These are phyloP conservation scores for Achlya hypogyna DNA, from an alignment of 352 stramenopile species.

Conservation along the genomic window DNA sequence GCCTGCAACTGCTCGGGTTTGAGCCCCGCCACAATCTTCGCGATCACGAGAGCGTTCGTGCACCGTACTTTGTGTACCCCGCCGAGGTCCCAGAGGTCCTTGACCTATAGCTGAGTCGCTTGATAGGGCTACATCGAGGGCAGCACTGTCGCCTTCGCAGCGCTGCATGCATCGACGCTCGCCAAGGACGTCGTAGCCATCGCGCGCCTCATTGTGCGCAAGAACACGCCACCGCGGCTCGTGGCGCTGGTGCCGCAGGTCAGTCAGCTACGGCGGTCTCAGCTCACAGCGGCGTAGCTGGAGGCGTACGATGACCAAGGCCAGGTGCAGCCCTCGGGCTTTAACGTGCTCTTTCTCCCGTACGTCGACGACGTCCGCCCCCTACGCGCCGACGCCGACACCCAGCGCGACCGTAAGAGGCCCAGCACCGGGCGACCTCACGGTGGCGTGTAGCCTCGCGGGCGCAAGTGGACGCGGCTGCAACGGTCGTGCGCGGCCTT, in stretches of 20 bases:
- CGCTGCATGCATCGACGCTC: conserved; percentile 56
- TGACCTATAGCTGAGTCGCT: too few relatives aligned
- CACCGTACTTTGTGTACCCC: conserved; percentile 76
- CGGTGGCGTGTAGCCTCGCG: conserved; percentile 27
- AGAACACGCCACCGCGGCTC: conserved; percentile 64
- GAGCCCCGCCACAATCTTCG: conserved; percentile 47
- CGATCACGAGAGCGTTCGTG: conserved; percentile 60
- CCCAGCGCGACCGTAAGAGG: conserved; percentile 28
- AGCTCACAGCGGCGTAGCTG: conserved; percentile 18
- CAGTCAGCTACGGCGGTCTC: background rate
- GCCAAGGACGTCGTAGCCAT: conserved; percentile 56
- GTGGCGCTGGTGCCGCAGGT: conserved; percentile 65
- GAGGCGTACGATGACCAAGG: conserved; percentile 67
- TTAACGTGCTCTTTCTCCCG: conserved; percentile 68
- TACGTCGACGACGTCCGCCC: conserved; percentile 78
- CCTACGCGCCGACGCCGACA: conserved; percentile 29
- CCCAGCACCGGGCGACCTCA: too few relatives aligned
- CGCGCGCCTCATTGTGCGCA: conserved; percentile 56
- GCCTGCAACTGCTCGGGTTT: conserved; percentile 75
- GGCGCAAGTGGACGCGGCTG: conserved; percentile 56
- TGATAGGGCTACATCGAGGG: conserved; percentile 63
- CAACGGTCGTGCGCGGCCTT: conserved; percentile 56
- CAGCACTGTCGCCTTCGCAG: conserved; percentile 56
- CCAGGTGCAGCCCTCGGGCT: conserved; percentile 66
- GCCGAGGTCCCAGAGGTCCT: conserved; percentile 40